Percentiles rank a stretch among this genome's conserved stretches.
Evolutionary conservation across 345 rosid species (phyloP).

Genomic region (Euphorbia lathyris): DNA sequence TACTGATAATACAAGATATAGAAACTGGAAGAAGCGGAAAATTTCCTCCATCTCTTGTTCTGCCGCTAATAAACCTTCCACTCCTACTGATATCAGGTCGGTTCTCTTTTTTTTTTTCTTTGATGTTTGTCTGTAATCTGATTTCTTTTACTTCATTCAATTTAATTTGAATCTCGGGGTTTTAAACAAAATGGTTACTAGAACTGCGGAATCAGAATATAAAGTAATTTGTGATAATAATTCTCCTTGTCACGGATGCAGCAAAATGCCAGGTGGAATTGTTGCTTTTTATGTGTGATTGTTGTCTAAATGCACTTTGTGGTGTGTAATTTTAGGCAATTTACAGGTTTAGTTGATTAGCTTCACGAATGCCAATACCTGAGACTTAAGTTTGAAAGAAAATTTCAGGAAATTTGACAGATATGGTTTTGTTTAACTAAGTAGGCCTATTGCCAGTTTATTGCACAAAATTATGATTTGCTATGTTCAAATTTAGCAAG

Average conservation of each 20-base stretch:
- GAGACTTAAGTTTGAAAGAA: background rate
- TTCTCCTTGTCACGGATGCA: background rate
- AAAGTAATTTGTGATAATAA: background rate
- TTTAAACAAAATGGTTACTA: too few relatives aligned
- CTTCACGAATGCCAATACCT: background rate
- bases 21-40: conserved; percentile 1
- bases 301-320: background rate
- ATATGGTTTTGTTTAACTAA: background rate
- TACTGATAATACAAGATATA: background rate
- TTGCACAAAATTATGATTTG: background rate
- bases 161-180: background rate
- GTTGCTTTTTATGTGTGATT: background rate
- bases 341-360: background rate
- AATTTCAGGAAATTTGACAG: background rate
- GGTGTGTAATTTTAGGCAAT: too few relatives aligned
- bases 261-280: background rate
- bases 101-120: conserved; percentile 13
- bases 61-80: conserved; percentile 53
- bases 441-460: background rate
- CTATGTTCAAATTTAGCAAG: background rate
- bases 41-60: conserved; percentile 36
- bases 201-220: too few relatives aligned
- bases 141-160: background rate
- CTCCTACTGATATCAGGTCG: conserved; percentile 60
- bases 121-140: background rate